These are phyloP conservation scores for Kazachstania kunashirensis DNA, from an alignment of 805 yeast species.

Conservation along the genomic window DNA sequence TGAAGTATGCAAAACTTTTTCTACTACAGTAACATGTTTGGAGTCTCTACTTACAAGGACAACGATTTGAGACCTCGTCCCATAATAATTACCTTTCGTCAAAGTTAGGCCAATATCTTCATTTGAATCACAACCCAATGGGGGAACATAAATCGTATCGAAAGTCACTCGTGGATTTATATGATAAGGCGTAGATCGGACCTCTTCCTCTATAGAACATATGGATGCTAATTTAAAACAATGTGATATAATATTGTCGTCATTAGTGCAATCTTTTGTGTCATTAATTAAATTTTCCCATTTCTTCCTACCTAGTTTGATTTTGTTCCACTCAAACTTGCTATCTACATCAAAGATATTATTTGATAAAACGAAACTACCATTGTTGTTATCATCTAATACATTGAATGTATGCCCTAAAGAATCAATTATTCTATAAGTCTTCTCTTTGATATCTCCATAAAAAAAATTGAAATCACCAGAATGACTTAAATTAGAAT, in stretches of 20 bases:
- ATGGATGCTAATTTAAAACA: constrained; percentile 50
- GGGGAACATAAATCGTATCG: constrained; percentile 65
- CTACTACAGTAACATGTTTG: constrained; percentile 45
- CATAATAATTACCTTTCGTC: constrained; percentile 51
- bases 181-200: constrained; percentile 17
- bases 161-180: constrained; percentile 35
- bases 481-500: constrained; percentile 14
- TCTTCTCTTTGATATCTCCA: constrained; percentile 25
- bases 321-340: constrained; percentile 60
- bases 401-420: constrained; percentile 25
- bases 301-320: constrained; percentile 41
- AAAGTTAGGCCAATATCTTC: constrained; percentile 25
- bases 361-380: constrained; percentile 24
- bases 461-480: constrained; percentile 31
- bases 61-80: constrained; percentile 82
- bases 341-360: constrained; percentile 15
- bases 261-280: constrained; percentile 13
- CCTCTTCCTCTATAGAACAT: constrained; percentile 31
- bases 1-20: constrained; percentile 46
- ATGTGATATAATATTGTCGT: constrained; percentile 33
- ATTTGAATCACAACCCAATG: constrained; percentile 33
- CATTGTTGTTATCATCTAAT: constrained; percentile 15
- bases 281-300: constrained; percentile 29
- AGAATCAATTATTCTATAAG: constrained; percentile 24
- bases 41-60: constrained; percentile 47